Evolutionary conservation across 2,329 filamentous ascomycete genomes (phyloP).

Genomic region (Penicillium digitatum): DNA sequence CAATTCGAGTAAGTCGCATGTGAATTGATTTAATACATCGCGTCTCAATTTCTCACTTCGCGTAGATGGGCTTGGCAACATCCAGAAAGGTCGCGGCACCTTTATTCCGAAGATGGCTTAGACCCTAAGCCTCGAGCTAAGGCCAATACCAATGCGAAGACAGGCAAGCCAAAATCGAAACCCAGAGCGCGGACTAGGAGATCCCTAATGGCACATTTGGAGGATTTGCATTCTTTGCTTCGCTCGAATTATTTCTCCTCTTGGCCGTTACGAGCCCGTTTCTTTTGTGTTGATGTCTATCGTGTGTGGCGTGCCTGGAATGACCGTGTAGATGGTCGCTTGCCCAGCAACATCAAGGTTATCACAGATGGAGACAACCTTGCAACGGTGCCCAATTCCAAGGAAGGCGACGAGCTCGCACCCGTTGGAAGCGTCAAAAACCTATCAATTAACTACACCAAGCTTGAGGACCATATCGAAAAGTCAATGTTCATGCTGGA

Average conservation of each 20-base stretch:
- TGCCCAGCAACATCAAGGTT: slow-evolving; percentile 52
- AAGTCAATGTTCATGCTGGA: slow-evolving; percentile 48
- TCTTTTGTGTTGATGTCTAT: slow-evolving; percentile 70
- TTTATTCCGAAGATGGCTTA: slow-evolving; percentile 59
- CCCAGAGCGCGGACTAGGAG: slow-evolving; percentile 48
- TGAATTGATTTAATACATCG: not conserved
- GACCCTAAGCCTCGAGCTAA: slow-evolving; percentile 31
- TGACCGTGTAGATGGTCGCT: slow-evolving; percentile 46
- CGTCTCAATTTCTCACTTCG: slow-evolving; percentile 3
- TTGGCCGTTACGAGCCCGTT: slow-evolving; percentile 78
- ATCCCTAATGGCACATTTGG: slow-evolving; percentile 65
- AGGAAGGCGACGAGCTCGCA: slow-evolving; percentile 14
- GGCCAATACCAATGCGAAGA: slow-evolving; percentile 34
- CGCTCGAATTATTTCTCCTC: slow-evolving; percentile 72
- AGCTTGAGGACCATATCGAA: slow-evolving; percentile 49
- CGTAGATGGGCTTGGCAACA: slow-evolving; percentile 87
- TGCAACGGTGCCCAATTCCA: not conserved
- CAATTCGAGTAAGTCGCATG: slow-evolving; percentile 77
- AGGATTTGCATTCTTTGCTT: slow-evolving; percentile 76
- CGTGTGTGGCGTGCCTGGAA: slow-evolving; percentile 63
- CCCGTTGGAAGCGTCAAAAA: slow-evolving; percentile 41
- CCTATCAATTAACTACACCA: slow-evolving; percentile 53
- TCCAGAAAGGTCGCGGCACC: slow-evolving; percentile 73
- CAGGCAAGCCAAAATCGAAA: slow-evolving; percentile 39
- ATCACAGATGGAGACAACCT: slow-evolving; percentile 48